Conservation (phyloP, 768 basidiomycete genomes). For the Tricholomella constricta region DNA sequence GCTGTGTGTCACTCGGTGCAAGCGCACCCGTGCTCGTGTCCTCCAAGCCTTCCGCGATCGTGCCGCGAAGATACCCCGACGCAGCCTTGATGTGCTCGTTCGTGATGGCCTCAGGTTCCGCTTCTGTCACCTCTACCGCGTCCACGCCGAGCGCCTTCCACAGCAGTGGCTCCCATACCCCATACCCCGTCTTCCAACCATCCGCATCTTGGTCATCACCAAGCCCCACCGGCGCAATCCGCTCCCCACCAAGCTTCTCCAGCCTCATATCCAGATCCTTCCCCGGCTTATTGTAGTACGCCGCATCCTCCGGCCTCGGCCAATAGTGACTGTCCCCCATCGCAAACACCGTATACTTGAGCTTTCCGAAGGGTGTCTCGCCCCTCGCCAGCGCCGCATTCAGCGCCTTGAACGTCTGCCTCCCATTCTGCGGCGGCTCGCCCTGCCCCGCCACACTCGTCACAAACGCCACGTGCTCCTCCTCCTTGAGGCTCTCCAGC, state of each 20-base stretch:
- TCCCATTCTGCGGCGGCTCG: constrained; percentile 95
- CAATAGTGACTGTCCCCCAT: constrained; percentile 99
- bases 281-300: constrained; percentile 96
- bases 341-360: constrained; percentile 84
- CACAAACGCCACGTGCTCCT: constrained; percentile 73
- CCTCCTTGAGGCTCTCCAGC: constrained; percentile 64
- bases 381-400: constrained; percentile 64
- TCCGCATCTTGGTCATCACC: constrained; percentile 99
- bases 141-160: constrained; percentile 98
- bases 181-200: constrained; percentile 95
- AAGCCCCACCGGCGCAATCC: constrained; percentile 74
- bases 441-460: constrained; percentile 97
- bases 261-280: constrained; percentile 87
- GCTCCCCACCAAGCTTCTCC: constrained; percentile 76
- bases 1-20: constrained; percentile 85
- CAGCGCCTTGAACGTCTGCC: constrained; percentile 84
- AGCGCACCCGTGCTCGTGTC: constrained; percentile 90
- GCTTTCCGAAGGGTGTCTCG: constrained; percentile 58
- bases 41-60: constrained; percentile 88
- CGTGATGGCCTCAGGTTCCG: constrained; percentile 95
- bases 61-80: constrained; percentile 90
- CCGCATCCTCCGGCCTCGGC: constrained; percentile 95
- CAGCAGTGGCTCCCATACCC: constrained; percentile 87
- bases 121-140: constrained; percentile 81
- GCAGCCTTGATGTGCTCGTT: constrained; percentile 99